Base-by-base conservation (phyloP, 2,329 filamentous ascomycete genomes). In the Penicillium freii region DNA sequence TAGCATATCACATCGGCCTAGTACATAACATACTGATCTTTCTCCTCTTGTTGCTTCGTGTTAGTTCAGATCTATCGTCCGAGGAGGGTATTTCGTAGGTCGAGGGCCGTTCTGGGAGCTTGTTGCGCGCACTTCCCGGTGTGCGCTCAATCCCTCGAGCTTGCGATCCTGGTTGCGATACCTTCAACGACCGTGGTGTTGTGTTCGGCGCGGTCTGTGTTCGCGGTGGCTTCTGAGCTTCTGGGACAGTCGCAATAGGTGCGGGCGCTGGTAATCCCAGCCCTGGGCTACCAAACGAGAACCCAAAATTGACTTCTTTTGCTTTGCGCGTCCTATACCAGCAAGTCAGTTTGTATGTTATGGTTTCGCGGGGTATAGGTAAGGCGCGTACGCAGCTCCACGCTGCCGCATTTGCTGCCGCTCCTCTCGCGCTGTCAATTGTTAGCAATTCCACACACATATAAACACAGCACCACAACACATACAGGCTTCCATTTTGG, bases 331-430 rank as follows among this genome's bases (percentile, higher is more conserved):
- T 75, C 45, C 80, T 83, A 63, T 51, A 52, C 50, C 50, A 21
- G 31, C 27, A 23, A 31, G 59, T 61, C 47, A 56, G 39, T 36
- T 36, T 43, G 23, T 61, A 60, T 76, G 65, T 65, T 65, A 58
- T 65, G 49, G 34, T 52, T 63, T 65, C 64, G 67, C 65, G 64
- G 64, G 67, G 65, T 66, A 63, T 54, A 59, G 50, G 43, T 17
- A 57, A 53, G 59, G 64, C 67, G 72, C 79, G 68, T 79, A 83
- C 81, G 77, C 81, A 69, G 82, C 81, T 70, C 82, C 82, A 67
- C 82, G 81, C 71, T 82, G 78, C 71, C 81, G 82, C 79, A 83
- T 81, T 68, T 80, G 79, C 67, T 77, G 77, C 67, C 80, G 80
- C 73, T 83, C 81, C 67, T 80, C 76, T 71, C 81, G 79, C 70